Conservation (phyloP, 2,329 filamentous ascomycete genomes). For the Botrytis sinoallii region DNA sequence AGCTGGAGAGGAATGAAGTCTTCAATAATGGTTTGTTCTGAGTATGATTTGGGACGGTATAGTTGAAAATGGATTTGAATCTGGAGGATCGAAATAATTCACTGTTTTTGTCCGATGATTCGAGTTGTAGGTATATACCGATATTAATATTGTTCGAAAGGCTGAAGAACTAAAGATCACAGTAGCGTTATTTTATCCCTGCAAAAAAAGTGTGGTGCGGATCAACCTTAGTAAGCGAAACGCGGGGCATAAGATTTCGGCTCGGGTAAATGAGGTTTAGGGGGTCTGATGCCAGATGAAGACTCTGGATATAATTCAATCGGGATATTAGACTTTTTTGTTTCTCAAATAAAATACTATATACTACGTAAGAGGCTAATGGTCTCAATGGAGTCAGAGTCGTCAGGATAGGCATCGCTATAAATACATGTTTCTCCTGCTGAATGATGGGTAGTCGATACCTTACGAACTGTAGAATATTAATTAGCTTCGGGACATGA, state of each 20-base stretch:
- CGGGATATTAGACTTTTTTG: background rate
- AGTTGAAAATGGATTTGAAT: background rate
- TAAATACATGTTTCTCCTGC: background rate
- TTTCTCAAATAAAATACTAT: background rate
- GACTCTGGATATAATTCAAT: background rate
- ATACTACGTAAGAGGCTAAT: background rate
- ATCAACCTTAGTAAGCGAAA: background rate
- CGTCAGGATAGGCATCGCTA: background rate
- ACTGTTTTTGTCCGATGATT: background rate
- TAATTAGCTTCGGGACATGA: background rate
- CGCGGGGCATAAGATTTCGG: constrained; percentile 12
- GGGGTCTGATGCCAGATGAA: background rate
- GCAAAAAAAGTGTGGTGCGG: background rate
- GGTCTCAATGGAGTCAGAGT: background rate
- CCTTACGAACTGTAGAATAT: background rate
- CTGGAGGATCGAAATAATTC: background rate
- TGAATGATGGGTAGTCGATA: background rate
- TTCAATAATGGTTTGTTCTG: background rate
- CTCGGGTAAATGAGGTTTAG: background rate
- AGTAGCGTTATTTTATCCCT: constrained; percentile 18
- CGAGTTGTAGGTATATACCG: background rate
- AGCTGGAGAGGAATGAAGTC: background rate
- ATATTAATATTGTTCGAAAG: background rate
- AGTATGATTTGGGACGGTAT: background rate
- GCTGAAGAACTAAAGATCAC: constrained; percentile 16